A percentile compares a stretch with the other conserved stretches of the same genome.
phyloP scores from a whole-genome alignment of 441 rosid species.

The Metrosideros polymorpha region DNA sequence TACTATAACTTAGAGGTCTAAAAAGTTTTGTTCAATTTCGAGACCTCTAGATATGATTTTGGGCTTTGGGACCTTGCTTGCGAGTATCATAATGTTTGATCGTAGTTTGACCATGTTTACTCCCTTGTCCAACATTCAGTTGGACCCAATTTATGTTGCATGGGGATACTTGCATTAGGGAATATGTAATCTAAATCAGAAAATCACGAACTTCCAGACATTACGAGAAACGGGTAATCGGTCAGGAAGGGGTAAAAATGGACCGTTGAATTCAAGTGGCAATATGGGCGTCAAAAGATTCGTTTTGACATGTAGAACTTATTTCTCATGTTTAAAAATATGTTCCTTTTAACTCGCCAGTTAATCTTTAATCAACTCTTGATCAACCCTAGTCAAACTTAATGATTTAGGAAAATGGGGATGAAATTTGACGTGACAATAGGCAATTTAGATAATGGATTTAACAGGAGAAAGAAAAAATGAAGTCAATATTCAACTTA shows the following conservation, averaged over 20 bases:
- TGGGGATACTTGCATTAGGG: background rate
- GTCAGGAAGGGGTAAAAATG: too few relatives aligned
- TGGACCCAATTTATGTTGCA: background rate
- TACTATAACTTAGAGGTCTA: too few relatives aligned
- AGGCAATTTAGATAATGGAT: background rate
- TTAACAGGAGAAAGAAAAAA: background rate
- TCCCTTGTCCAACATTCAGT: background rate
- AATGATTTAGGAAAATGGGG: background rate
- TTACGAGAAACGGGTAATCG: too few relatives aligned
- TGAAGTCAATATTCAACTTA: background rate
- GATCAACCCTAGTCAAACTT: background rate
- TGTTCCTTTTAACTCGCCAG: background rate
- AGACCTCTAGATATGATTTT: background rate
- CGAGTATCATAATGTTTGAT: background rate
- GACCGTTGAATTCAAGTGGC: accelerated
- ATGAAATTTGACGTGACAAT: background rate
- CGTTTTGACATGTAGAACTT: background rate
- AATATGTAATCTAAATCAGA: background rate
- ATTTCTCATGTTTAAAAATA: background rate
- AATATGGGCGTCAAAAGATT: accelerated
- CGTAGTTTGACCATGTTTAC: background rate
- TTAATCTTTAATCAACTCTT: background rate
- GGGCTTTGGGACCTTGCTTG: background rate
- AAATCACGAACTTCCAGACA: background rate
- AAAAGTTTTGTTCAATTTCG: background rate